phyloP scores from a whole-genome alignment of 305 asterid genomes.

The Fraxinus nigra region DNA sequence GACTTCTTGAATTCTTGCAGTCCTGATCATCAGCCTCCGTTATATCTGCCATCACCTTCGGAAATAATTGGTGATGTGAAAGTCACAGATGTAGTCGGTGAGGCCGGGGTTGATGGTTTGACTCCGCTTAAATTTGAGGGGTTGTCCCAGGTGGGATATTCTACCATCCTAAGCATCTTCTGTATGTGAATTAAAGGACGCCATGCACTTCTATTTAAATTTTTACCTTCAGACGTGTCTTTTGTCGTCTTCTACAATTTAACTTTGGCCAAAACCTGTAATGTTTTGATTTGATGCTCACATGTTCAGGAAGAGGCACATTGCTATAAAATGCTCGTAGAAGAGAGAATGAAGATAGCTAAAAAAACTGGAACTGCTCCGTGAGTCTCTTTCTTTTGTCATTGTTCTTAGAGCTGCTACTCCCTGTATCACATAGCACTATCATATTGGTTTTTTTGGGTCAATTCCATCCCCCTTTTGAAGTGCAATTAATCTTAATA shows the following conservation, averaged over 20 bases:
- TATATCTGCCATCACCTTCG: slow-evolving; percentile 57
- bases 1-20: slow-evolving; percentile 71
- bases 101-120: slow-evolving; percentile 33
- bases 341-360: slow-evolving; percentile 85
- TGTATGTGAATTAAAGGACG: neutral
- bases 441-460: neutral
- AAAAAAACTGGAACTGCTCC: slow-evolving; percentile 80
- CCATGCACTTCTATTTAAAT: neutral
- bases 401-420: slow-evolving; percentile 1
- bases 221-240: slow-evolving; percentile 11
- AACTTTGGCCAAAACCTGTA: slow-evolving; percentile 1
- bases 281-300: slow-evolving; percentile 23
- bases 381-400: slow-evolving; percentile 38
- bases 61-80: slow-evolving; percentile 52
- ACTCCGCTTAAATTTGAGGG: slow-evolving; percentile 41
- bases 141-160: slow-evolving; percentile 51
- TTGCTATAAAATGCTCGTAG: slow-evolving; percentile 69
- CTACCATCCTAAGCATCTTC: slow-evolving; percentile 8
- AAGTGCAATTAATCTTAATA: neutral
- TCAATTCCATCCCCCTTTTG: neutral
- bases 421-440: neutral
- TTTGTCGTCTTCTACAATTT: slow-evolving; percentile 5
- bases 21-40: slow-evolving; percentile 90
- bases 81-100: slow-evolving; percentile 39
- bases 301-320: slow-evolving; percentile 62